Percentiles rank a stretch among this genome's conserved stretches.
These are phyloP conservation scores for Fusarium fujikuroi DNA, from an alignment of 2,329 filamentous ascomycete genomes.

Conservation along the genomic window DNA sequence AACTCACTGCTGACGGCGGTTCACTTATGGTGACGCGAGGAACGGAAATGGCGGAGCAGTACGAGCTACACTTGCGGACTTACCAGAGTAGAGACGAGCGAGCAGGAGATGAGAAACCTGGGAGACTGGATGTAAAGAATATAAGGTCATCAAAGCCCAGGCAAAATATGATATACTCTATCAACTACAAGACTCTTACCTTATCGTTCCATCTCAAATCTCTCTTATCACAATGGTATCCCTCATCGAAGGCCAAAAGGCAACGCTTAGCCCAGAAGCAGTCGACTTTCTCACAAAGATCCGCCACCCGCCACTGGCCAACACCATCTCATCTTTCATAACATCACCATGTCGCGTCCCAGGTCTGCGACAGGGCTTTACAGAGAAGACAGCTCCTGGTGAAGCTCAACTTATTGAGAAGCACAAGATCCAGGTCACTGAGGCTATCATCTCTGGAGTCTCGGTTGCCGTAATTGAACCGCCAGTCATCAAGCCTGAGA, in stretches of 20 bases:
- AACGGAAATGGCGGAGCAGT: neutral
- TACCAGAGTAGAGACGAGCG: fast-evolving
- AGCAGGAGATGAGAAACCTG: too few species aligned
- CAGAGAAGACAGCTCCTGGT: neutral
- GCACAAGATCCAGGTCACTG: fast-evolving
- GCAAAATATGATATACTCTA: neutral
- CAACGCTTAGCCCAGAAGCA: neutral
- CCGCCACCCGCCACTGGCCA: neutral
- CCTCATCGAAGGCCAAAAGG: neutral
- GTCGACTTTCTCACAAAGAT: neutral
- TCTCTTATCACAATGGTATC: neutral
- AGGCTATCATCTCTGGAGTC: neutral
- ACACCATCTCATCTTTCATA: neutral
- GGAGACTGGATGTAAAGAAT: neutral
- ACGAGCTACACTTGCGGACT: fast-evolving
- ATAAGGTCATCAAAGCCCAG: neutral
- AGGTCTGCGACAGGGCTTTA: neutral
- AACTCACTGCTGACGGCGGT: neutral
- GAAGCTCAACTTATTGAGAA: fast-evolving
- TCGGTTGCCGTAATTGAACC: neutral
- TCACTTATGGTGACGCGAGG: fast-evolving
- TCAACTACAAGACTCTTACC: neutral
- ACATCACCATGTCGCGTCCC: neutral
- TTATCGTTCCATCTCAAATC: neutral
- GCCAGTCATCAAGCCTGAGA: neutral